phyloP scores from a whole-genome alignment of 805 yeast species.

The Maudiozyma bulderi region DNA sequence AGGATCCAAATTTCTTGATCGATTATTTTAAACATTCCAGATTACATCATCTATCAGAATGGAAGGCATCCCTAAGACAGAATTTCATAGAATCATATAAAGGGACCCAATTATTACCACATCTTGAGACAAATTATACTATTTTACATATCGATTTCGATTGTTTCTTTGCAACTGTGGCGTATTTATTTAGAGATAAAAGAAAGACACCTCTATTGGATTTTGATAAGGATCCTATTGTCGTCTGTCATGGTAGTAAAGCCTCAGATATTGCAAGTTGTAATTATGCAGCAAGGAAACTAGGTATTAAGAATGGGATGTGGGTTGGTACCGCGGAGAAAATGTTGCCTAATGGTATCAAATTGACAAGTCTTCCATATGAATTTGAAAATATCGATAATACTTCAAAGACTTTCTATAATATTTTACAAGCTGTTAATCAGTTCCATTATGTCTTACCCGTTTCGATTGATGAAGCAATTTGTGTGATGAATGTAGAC shows the following conservation, averaged over 20 bases:
- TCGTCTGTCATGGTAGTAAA: slow-evolving; percentile 46
- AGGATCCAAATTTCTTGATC: slow-evolving; percentile 64
- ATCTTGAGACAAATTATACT: slow-evolving; percentile 9
- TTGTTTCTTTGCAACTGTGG: slow-evolving; percentile 85
- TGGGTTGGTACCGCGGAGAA: slow-evolving; percentile 65
- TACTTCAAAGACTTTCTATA: slow-evolving; percentile 56
- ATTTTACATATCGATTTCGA: slow-evolving; percentile 87
- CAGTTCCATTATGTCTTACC: slow-evolving; percentile 43
- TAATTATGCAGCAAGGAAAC: slow-evolving; percentile 74
- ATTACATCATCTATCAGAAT: slow-evolving; percentile 76
- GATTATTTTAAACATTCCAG: slow-evolving; percentile 74
- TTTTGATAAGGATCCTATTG: slow-evolving; percentile 41
- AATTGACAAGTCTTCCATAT: slow-evolving; percentile 53
- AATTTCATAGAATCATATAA: slow-evolving; percentile 37
- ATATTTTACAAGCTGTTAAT: slow-evolving; percentile 32
- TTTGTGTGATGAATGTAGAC: slow-evolving; percentile 26
- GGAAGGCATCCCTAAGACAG: slow-evolving; percentile 69
- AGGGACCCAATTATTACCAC: neutral
- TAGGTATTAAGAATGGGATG: slow-evolving; percentile 81
- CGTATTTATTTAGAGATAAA: slow-evolving; percentile 46
- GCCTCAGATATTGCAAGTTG: slow-evolving; percentile 80
- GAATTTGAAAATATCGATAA: slow-evolving; percentile 66
- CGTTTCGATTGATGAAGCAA: slow-evolving; percentile 84
- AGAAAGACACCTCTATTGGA: slow-evolving; percentile 18
- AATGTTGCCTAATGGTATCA: slow-evolving; percentile 45